Percentiles rank a stretch among this genome's conserved stretches.
These are phyloP conservation scores for Pneumocystis wakefieldiae DNA, from an alignment of 1,139 yeast genomes.

Conservation along the genomic window DNA sequence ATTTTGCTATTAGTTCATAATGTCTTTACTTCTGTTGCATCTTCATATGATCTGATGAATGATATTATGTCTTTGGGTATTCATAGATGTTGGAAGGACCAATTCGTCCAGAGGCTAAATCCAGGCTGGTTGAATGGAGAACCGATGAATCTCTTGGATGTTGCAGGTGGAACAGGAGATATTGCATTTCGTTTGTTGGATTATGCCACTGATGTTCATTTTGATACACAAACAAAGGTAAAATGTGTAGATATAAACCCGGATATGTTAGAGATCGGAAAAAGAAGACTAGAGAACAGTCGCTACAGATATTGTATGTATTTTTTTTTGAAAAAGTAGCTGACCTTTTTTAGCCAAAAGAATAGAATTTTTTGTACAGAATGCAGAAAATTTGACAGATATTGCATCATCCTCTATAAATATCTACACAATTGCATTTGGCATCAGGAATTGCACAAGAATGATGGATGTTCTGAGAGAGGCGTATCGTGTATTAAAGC, in stretches of 20 bases:
- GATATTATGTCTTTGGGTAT: conserved; percentile 95
- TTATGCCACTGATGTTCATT: conserved; percentile 67
- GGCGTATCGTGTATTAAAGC: conserved; percentile 86
- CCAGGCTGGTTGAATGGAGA: conserved; percentile 47
- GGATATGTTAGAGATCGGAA: conserved; percentile 91
- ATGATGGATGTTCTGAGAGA: conserved; percentile 85
- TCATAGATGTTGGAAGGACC: conserved; percentile 89
- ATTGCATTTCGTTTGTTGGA: conserved; percentile 90
- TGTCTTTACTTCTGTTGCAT: conserved; percentile 88
- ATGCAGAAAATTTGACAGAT: conserved; percentile 77
- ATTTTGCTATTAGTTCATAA: conserved; percentile 41
- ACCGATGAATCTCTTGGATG: conserved; percentile 77
- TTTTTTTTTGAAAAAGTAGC: conserved; percentile 26
- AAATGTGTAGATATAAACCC: conserved; percentile 89
- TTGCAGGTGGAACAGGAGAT: conserved; percentile 98
- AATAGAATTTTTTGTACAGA: conserved; percentile 70
- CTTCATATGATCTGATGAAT: conserved; percentile 89
- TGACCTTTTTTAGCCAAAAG: conserved; percentile 34
- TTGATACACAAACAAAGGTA: conserved; percentile 66
- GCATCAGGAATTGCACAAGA: conserved; percentile 90
- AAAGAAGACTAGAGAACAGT: conserved; percentile 40
- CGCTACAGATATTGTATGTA: conserved; percentile 18
- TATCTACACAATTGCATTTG: conserved; percentile 90
- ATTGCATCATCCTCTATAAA: conserved; percentile 83
- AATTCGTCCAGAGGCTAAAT: conserved; percentile 71